Evolutionary conservation across 2,329 filamentous ascomycete genomes (phyloP), one percentile per base, ranked within the genome.

Genomic region (Trichoderma breve): DNA sequence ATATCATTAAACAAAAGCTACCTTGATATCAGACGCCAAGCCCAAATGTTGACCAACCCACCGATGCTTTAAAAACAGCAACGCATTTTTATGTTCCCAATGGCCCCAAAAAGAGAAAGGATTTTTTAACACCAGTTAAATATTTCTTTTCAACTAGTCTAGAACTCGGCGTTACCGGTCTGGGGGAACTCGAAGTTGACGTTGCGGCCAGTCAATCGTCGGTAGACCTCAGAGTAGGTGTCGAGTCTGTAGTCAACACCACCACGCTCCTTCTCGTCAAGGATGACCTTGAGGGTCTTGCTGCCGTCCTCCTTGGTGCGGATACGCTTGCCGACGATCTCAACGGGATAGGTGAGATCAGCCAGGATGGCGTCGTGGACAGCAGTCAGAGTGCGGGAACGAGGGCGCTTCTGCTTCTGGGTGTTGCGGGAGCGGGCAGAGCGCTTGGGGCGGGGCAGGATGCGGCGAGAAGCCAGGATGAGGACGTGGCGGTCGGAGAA

Each of bases 401-500:
- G 94, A 80, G 96, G 96, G 79, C 96, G 95, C 94, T 98, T 98
- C 91, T 99, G 96, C 83, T 91, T 98, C 87, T 96, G 95, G 84
- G 89, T 93, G 88, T 95, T 95, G 90, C 96, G 95, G 79, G 92
- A 94, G 88, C 94, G 95, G 89, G 92, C 94, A 85, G 94, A 97
- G 85, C 95, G 95, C 93, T 98, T 98, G 85, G 96, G 96, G 86
- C 95, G 94, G 85, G 96, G 95, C 75, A 99, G 91, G 82, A 99
- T 99, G 86, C 96, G 96, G 90, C 96, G 96, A 83, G 95, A 97
- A 81, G 96, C 96, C 81, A 99, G 92, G 91, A 99, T 94, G 85
- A 99, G 90, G 85, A 99, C 96, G 87, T 99, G 96, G 87, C 96
- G 96, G 91, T 99, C 96, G 77, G 96, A 98, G 94, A 99, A 99